Percentiles rank a stretch among this genome's conserved stretches.
These are phyloP conservation scores for Skeletonema marinoi DNA, from an alignment of 108 stramenopile species.

Conservation along the genomic window DNA sequence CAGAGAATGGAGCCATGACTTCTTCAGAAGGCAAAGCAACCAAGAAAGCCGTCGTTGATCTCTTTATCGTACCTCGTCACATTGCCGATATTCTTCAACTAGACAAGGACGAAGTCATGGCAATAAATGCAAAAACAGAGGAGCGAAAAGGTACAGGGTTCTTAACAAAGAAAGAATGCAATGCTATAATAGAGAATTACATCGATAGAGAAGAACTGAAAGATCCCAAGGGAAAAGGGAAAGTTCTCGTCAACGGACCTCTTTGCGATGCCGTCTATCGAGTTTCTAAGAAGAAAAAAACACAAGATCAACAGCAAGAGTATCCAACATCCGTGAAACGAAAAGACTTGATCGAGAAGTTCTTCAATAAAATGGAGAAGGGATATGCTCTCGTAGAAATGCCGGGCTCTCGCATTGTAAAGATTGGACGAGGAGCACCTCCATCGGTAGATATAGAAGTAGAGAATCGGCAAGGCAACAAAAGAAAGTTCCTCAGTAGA, in stretches of 20 bases:
- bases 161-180: conserved; percentile 71
- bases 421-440: conserved; percentile 61
- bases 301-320: conserved; percentile 1
- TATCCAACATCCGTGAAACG: conserved; percentile 50
- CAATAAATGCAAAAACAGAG: conserved; percentile 72
- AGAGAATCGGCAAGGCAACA: conserved; percentile 52
- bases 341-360: conserved; percentile 65
- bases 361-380: conserved; percentile 53
- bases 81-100: conserved; percentile 56
- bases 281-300: conserved; percentile 47
- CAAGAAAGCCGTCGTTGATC: conserved; percentile 64
- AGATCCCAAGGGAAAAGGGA: conserved; percentile 22
- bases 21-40: conserved; percentile 19
- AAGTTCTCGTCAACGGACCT: conserved; percentile 72
- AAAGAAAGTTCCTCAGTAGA: conserved; percentile 74
- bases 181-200: conserved; percentile 69
- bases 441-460: conserved; percentile 73
- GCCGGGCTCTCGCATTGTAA: conserved; percentile 69
- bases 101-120: conserved; percentile 67
- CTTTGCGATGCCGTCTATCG: conserved; percentile 75
- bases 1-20: conserved; percentile 24
- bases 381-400: conserved; percentile 80
- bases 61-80: conserved; percentile 66
- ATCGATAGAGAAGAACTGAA: conserved; percentile 58
- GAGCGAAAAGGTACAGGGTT: conserved; percentile 79